Conservation (phyloP, 2,329 filamentous ascomycete species). For the Cercospora citrullina region DNA sequence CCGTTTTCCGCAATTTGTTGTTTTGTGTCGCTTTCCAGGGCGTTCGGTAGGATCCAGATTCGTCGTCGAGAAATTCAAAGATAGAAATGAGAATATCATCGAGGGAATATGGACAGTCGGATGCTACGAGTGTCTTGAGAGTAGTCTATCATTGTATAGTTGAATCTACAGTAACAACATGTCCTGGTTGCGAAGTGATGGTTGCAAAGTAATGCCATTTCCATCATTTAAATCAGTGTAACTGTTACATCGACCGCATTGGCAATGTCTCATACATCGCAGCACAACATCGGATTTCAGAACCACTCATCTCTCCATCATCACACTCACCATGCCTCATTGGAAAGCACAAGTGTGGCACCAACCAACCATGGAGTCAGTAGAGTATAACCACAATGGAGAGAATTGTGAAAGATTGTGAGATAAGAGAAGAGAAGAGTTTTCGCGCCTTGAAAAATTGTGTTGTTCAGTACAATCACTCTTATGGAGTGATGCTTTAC, state of each 20-base stretch:
- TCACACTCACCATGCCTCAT: not conserved
- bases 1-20: not conserved
- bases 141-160: no score
- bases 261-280: no score
- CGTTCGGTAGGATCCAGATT: no score
- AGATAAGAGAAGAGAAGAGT: not conserved
- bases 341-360: not conserved
- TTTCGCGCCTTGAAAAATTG: not conserved
- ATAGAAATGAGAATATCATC: not conserved
- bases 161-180: no score
- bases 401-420: not conserved
- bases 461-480: conserved; percentile 5
- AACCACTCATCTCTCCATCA: not conserved
- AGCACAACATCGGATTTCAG: not conserved
- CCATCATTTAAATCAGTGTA: no score
- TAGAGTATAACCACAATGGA: not conserved
- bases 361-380: not conserved
- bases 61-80: no score
- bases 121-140: not conserved
- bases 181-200: no score
- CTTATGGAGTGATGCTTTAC: not conserved
- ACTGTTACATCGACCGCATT: no score
- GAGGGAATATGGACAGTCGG: not conserved
- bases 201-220: no score
- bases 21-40: not conserved